phyloP scores from a whole-genome alignment of 345 rosid genomes.

The Pelargonium nanum region DNA sequence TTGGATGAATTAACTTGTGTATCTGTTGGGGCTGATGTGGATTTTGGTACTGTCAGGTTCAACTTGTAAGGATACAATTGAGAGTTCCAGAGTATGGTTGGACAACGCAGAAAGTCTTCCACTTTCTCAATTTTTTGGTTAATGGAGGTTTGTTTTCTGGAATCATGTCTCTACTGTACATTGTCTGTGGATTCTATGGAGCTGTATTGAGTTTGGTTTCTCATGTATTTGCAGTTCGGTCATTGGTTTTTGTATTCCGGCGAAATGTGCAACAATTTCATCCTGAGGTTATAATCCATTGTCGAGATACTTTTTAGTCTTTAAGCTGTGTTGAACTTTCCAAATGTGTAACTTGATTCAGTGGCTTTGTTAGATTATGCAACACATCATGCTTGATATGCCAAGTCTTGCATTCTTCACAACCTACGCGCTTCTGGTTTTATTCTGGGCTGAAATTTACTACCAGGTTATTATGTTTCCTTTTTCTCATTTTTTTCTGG shows the following conservation, averaged over 20 bases:
- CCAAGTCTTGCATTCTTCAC: slow-evolving; percentile 93
- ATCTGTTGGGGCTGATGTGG: neutral
- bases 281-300: slow-evolving; percentile 33
- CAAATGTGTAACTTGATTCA: slow-evolving; percentile 7
- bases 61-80: slow-evolving; percentile 70
- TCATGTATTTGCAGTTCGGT: slow-evolving; percentile 40
- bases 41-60: slow-evolving; percentile 36
- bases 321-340: neutral
- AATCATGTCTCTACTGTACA: neutral
- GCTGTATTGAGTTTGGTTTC: neutral
- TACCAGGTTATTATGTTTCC: slow-evolving; percentile 46
- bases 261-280: slow-evolving; percentile 45
- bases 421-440: slow-evolving; percentile 74
- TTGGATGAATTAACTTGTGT: neutral
- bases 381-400: slow-evolving; percentile 67
- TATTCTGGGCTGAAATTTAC: slow-evolving; percentile 96
- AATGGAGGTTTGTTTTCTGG: slow-evolving; percentile 56
- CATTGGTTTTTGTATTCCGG: slow-evolving; percentile 63
- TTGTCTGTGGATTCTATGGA: neutral
- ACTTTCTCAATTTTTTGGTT: slow-evolving; percentile 83
- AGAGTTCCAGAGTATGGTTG: slow-evolving; percentile 94
- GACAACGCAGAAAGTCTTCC: slow-evolving; percentile 95
- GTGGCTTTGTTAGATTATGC: slow-evolving; percentile 41
- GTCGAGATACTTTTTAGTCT: neutral
- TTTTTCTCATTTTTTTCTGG: neutral